These are phyloP conservation scores for Chamaecyparis obtusa DNA, from an alignment of 75 land plant species.

Conservation along the genomic window DNA sequence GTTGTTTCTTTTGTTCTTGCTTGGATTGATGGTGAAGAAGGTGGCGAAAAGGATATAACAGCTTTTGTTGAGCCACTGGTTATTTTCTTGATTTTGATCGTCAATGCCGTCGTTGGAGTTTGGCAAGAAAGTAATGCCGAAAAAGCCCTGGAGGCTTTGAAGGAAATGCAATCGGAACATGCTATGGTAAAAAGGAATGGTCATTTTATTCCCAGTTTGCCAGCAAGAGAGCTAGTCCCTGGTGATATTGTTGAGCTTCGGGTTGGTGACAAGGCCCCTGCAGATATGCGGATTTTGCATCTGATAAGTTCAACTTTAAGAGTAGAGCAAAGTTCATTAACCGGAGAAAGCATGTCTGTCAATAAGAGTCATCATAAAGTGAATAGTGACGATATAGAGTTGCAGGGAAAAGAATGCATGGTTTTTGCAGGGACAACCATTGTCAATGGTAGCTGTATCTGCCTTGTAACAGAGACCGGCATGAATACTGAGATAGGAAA, in stretches of 20 bases:
- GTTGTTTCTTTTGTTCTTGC: slow-evolving; percentile 68
- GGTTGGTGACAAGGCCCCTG: slow-evolving; percentile 77
- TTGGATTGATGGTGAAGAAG: slow-evolving; percentile 56
- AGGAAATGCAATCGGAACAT: slow-evolving; percentile 74
- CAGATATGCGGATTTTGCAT: slow-evolving; percentile 61
- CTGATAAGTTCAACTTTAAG: slow-evolving; percentile 62
- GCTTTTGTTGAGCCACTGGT: slow-evolving; percentile 79
- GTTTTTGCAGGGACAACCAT: slow-evolving; percentile 75
- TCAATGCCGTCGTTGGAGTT: slow-evolving; percentile 76
- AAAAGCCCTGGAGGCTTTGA: slow-evolving; percentile 70
- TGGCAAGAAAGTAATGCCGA: slow-evolving; percentile 87
- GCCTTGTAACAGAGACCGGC: slow-evolving; percentile 50
- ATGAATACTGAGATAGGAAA: slow-evolving; percentile 76
- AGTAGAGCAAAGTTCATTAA: slow-evolving; percentile 71
- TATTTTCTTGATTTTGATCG: slow-evolving; percentile 58
- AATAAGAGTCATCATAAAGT: slow-evolving; percentile 51
- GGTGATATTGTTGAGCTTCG: slow-evolving; percentile 70
- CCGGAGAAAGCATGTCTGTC: slow-evolving; percentile 70
- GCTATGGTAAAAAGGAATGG: slow-evolving; percentile 62
- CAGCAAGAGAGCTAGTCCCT: slow-evolving; percentile 69
- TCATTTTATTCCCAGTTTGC: slow-evolving; percentile 30
- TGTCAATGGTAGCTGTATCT: slow-evolving; percentile 61
- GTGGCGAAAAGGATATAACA: slow-evolving; percentile 47
- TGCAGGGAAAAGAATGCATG: slow-evolving; percentile 73
- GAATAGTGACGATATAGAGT: slow-evolving; percentile 46